phyloP scores from a whole-genome alignment of 108 stramenopile species.

The Nitzschia putrida region DNA sequence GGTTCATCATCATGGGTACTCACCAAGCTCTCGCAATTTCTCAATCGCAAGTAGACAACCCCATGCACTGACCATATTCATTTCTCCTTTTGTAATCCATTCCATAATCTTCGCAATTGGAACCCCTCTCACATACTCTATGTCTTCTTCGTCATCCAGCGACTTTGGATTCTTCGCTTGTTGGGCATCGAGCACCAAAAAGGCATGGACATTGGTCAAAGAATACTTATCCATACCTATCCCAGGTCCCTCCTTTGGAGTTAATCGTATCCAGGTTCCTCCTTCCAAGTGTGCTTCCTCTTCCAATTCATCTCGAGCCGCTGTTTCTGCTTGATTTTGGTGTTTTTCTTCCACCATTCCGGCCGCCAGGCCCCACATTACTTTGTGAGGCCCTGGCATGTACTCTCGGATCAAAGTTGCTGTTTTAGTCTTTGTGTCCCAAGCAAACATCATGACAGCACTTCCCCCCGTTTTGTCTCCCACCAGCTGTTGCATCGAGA shows the following conservation, averaged over 20 bases:
- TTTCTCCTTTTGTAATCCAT: slow-evolving; percentile 67
- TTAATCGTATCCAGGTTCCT: slow-evolving; percentile 70
- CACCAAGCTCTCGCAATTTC: slow-evolving; percentile 75
- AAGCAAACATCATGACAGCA: slow-evolving; percentile 81
- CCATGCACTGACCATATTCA: slow-evolving; percentile 82
- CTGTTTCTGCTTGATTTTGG: slow-evolving; percentile 24
- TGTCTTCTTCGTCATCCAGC: slow-evolving; percentile 82
- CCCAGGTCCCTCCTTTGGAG: slow-evolving; percentile 19
- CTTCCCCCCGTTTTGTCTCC: slow-evolving; percentile 43
- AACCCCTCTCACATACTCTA: slow-evolving; percentile 69
- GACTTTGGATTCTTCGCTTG: slow-evolving; percentile 60
- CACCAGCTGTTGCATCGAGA: slow-evolving; percentile 24
- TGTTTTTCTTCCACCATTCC: slow-evolving; percentile 81
- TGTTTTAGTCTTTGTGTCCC: slow-evolving; percentile 72
- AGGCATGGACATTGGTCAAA: slow-evolving; percentile 62
- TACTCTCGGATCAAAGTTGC: slow-evolving; percentile 77
- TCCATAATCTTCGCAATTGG: slow-evolving; percentile 58
- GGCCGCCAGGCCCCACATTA: slow-evolving; percentile 71
- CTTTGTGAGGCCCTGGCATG: slow-evolving; percentile 67
- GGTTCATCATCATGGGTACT: slow-evolving; percentile 35
- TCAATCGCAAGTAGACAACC: slow-evolving; percentile 67
- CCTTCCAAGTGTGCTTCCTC: slow-evolving; percentile 81
- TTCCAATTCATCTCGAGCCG: slow-evolving; percentile 74
- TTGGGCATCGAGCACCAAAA: slow-evolving; percentile 71
- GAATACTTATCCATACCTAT: slow-evolving; percentile 84